phyloP scores from a whole-genome alignment of 1,139 yeast genomes.

The Kodamaea suecica region DNA sequence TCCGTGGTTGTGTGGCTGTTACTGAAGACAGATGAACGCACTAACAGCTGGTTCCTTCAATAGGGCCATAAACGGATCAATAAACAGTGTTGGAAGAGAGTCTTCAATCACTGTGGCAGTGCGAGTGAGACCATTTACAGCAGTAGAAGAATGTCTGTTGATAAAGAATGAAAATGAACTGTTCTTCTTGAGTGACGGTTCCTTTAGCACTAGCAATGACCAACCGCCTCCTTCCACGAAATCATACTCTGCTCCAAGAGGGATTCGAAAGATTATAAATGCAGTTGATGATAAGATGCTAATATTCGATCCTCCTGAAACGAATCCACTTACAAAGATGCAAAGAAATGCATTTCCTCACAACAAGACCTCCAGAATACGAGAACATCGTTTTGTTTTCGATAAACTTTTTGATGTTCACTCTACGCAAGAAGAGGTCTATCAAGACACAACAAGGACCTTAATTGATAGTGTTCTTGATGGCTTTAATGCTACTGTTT shows the following conservation, averaged over 20 bases:
- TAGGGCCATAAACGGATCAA: too few relatives aligned
- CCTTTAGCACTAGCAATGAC: conserved; percentile 31
- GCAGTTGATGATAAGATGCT: conserved; percentile 89
- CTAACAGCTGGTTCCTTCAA: too few relatives aligned
- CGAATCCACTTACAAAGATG: conserved; percentile 62
- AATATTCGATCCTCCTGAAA: conserved; percentile 82
- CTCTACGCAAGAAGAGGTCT: conserved; percentile 66
- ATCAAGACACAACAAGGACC: conserved; percentile 63
- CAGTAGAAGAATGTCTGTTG: conserved; percentile 49
- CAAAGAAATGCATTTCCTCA: conserved; percentile 57
- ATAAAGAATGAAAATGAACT: conserved; percentile 32
- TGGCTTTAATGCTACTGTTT: conserved; percentile 87
- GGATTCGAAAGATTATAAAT: conserved; percentile 69
- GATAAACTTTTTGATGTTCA: conserved; percentile 71
- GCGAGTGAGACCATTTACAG: conserved; percentile 81
- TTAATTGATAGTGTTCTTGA: conserved; percentile 71
- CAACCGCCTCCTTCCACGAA: conserved; percentile 7
- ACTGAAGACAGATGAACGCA: too few relatives aligned
- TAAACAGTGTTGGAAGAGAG: conserved; percentile 28
- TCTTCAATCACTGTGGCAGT: conserved; percentile 78
- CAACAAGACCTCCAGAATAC: conserved; percentile 44
- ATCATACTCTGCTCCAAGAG: conserved; percentile 32
- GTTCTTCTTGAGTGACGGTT: conserved; percentile 58
- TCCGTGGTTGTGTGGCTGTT: too few relatives aligned
- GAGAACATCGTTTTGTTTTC: conserved; percentile 80